Percentiles rank a stretch among this genome's conserved stretches.
Conservation (phyloP, 108 stramenopile species). For the Cyclostephanos tholiformis region DNA sequence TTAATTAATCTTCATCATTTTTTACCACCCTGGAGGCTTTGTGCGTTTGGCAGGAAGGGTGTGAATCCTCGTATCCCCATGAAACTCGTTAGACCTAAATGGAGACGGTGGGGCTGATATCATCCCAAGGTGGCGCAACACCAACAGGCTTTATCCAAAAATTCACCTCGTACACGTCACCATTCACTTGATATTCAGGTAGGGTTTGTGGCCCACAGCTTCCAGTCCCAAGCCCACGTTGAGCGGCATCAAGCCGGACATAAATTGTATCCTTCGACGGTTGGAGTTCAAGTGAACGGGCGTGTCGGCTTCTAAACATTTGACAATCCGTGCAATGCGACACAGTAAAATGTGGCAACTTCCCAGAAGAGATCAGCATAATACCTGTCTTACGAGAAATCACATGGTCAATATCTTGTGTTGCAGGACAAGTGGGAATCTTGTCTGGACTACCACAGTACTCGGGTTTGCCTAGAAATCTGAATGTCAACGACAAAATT, state of each 20-base stretch:
- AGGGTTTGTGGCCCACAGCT: constrained; percentile 49
- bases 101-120: too few species aligned
- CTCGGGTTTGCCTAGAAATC: constrained; percentile 23
- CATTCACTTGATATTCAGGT: constrained; percentile 28
- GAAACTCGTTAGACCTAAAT: too few species aligned
- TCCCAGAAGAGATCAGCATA: constrained; percentile 17
- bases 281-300: constrained; percentile 17
- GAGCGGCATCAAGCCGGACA: constrained; percentile 42
- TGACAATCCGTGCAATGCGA: constrained; percentile 22
- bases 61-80: too few species aligned
- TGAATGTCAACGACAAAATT: not conserved
- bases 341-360: constrained; percentile 21
- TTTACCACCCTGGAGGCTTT: too few species aligned
- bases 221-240: constrained; percentile 42
- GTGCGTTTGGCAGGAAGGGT: too few species aligned
- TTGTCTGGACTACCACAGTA: not conserved
- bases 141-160: not conserved
- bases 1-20: too few species aligned
- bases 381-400: constrained; percentile 20
- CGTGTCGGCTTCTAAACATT: constrained; percentile 28
- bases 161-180: constrained; percentile 17
- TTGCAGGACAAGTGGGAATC: not conserved
- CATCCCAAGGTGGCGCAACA: too few species aligned
- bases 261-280: constrained; percentile 16
- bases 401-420: constrained; percentile 1